Base-by-base conservation (phyloP, 2,329 filamentous ascomycete genomes). In the Cladophialophora yegresii region DNA sequence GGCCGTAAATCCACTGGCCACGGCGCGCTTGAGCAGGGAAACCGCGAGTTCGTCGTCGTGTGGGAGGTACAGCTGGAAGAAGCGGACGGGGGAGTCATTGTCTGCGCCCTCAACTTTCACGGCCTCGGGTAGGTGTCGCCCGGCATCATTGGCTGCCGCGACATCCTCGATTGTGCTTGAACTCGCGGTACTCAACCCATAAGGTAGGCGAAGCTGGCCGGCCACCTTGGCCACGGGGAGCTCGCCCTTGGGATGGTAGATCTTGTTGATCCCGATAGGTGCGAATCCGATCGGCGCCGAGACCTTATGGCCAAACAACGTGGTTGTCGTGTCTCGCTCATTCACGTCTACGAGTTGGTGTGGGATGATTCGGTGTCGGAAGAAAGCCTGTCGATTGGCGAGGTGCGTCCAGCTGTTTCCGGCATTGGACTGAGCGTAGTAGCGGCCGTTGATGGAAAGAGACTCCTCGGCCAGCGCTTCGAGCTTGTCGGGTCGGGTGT, bases 241-340 rank as follows among this genome's bases (percentile, higher is more conserved):
- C 71, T 89, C 87, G 45, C 83, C 86, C 0, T 75, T 72, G 0
- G 81, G 79, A 69, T 88, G 80, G 75, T 87, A 88, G 69, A 88
- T 89, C 66, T 84, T 83, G 76, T 89, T 87, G 69, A 89, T 87
- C 4, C 86, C 86, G 30, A 88, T 83, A 0, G 86, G 85, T 0
- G 86, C 84, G 70, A 89, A 86, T n/a, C 84, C 85, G 57, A 89
- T 83, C 0, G 86, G 86, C 0, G 85, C 85, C 1, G 81, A 78
- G 13, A 85, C 82, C 55, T 80, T 79, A 73, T 87, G 84, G 13
- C 85, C 83, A 73, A 87, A 89, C 65, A 89, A 84, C 3, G 76
- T 77, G 12, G 84, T 84, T 1, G 76, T 75, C 0, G 84, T 86
- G 70, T 88, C 85, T 43, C 85, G 82, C 33, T 74, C 75, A 71